A percentile compares a stretch with the other conserved stretches of the same genome.
Evolutionary conservation across 2,329 filamentous ascomycete genomes (phyloP).

Genomic region (Trichoderma harzianum): DNA sequence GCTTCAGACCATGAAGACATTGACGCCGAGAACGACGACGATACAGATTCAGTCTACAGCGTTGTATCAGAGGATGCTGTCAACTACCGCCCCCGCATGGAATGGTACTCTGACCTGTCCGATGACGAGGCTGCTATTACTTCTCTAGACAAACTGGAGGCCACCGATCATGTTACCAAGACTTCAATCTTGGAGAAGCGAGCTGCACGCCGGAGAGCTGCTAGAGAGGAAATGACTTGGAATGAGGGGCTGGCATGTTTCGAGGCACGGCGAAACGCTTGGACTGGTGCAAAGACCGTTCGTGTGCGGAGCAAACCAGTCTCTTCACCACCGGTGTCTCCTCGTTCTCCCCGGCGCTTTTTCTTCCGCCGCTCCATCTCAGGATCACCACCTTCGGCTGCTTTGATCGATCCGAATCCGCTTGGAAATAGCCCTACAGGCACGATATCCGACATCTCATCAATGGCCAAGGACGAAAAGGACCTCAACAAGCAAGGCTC

Average conservation of each 20-base stretch:
- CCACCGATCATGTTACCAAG: constrained; percentile 42
- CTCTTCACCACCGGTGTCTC: constrained; percentile 41
- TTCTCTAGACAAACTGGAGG: constrained; percentile 49
- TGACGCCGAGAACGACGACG: constrained; percentile 40
- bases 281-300: constrained; percentile 72
- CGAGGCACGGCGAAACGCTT: constrained; percentile 71
- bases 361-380: constrained; percentile 49
- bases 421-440: constrained; percentile 32
- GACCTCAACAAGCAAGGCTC: constrained; percentile 32
- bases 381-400: constrained; percentile 36
- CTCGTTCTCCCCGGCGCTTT: constrained; percentile 47
- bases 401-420: constrained; percentile 12
- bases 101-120: constrained; percentile 58
- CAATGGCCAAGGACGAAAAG: constrained; percentile 35
- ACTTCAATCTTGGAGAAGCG: constrained; percentile 47
- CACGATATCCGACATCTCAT: constrained; percentile 42
- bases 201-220: constrained; percentile 53
- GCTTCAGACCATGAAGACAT: constrained; percentile 33
- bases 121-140: constrained; percentile 44
- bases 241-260: constrained; percentile 83
- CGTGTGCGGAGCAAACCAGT: constrained; percentile 49
- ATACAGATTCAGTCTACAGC: constrained; percentile 53
- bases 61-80: constrained; percentile 52
- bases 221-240: constrained; percentile 67
- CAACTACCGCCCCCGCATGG: constrained; percentile 49